phyloP scores from a whole-genome alignment of 192 early-diverging fungal genomes.

The Coemansia sp. region DNA sequence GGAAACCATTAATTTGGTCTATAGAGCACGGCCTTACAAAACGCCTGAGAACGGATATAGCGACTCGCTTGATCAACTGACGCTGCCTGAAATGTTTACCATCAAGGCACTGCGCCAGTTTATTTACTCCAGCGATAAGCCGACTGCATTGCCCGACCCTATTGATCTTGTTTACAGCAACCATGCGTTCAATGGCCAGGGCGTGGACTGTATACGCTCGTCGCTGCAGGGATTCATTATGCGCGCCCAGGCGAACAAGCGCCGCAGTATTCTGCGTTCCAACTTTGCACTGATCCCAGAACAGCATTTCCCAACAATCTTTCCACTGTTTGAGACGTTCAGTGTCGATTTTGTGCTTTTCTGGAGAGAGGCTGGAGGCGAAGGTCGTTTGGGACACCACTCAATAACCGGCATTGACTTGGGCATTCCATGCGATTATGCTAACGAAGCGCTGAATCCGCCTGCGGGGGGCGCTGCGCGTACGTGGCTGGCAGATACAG shows the following conservation, averaged over 20 bases:
- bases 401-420: slow-evolving; percentile 92
- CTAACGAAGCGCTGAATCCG: slow-evolving; percentile 57
- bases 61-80: slow-evolving; percentile 20
- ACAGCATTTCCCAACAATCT: slow-evolving; percentile 62
- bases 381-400: slow-evolving; percentile 71
- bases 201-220: slow-evolving; percentile 61
- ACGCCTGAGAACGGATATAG: not conserved
- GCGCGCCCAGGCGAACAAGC: slow-evolving; percentile 75
- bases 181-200: slow-evolving; percentile 51
- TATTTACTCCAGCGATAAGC: slow-evolving; percentile 44
- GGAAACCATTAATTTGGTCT: slow-evolving; percentile 44
- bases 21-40: slow-evolving; percentile 19
- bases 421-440: slow-evolving; percentile 73
- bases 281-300: slow-evolving; percentile 72
- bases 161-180: slow-evolving; percentile 47
- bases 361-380: slow-evolving; percentile 60
- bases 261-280: slow-evolving; percentile 60
- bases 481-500: slow-evolving; percentile 43
- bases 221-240: slow-evolving; percentile 71
- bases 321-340: slow-evolving; percentile 85
- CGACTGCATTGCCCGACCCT: slow-evolving; percentile 18
- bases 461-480: slow-evolving; percentile 54
- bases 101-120: slow-evolving; percentile 51
- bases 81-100: slow-evolving; percentile 54
- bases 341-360: slow-evolving; percentile 87